Conservation (phyloP, 2,329 filamentous ascomycete genomes). For the Botrytis tulipae region DNA sequence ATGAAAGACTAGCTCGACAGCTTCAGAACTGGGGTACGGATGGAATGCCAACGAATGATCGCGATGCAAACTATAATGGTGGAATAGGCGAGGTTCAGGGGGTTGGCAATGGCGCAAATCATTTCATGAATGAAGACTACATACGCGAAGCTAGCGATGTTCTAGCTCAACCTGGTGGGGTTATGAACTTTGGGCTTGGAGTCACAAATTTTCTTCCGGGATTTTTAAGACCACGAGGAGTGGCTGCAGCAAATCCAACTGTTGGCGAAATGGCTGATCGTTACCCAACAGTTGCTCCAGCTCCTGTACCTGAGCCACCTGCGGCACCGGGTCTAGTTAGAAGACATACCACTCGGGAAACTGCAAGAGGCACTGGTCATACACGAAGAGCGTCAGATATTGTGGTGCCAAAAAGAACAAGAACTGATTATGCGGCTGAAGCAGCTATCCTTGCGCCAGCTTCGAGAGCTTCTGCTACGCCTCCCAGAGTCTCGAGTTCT, state of each 20-base stretch:
- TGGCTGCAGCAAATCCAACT: constrained; percentile 20
- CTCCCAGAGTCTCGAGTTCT: constrained; percentile 4
- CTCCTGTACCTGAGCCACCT: constrained; percentile 19
- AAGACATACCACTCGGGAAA: constrained; percentile 33
- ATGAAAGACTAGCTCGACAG: constrained; percentile 51
- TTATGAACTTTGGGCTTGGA: constrained; percentile 37
- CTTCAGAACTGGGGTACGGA: constrained; percentile 46
- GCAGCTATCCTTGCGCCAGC: constrained; percentile 33
- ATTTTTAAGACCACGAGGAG: constrained; percentile 30
- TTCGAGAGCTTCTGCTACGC: constrained; percentile 15
- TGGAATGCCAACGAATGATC: constrained; percentile 23
- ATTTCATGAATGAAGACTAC: constrained; percentile 63
- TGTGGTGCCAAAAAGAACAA: constrained; percentile 31
- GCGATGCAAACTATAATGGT: constrained; percentile 41
- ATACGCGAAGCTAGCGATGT: constrained; percentile 41
- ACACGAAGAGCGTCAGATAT: constrained; percentile 27
- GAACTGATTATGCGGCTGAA: constrained; percentile 34
- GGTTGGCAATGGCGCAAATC: constrained; percentile 51
- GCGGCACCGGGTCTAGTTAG: constrained; percentile 28
- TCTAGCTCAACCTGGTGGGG: constrained; percentile 32
- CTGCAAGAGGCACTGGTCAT: constrained; percentile 23
- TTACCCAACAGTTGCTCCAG: constrained; percentile 24
- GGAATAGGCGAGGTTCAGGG: constrained; percentile 46
- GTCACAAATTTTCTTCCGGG: constrained; percentile 39
- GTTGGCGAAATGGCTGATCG: constrained; percentile 26